Evolutionary conservation across 2,329 filamentous ascomycete genomes (phyloP), one percentile per base, ranked within the genome.

Genomic region (Colletotrichum cordylinicola): DNA sequence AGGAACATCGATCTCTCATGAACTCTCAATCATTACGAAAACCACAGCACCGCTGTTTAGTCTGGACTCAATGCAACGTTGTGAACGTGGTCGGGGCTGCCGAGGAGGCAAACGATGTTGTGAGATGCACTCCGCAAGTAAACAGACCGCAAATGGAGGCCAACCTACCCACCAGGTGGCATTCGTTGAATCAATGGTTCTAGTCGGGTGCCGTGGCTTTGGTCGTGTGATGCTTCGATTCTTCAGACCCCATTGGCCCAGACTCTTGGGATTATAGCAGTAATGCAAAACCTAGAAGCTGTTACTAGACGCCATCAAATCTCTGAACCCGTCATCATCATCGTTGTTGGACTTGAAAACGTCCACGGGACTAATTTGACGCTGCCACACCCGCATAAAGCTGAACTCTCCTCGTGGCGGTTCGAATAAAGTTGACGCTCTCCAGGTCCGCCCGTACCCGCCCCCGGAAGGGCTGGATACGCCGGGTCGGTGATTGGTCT

Each of bases 341-440:
- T 61, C 27, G 52, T 60, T 3, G n/a, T 8, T 27, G 58, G 69
- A 48, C 29, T n/a, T n/a, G 21, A 52, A 52, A 52, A 21, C 43
- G n/a, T 52, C n/a, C 43, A 52, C n/a, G 43, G 18, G n/a, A 52
- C n/a, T 52, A 21, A 6, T 39, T 2, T 18, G 18, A 12, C 24
- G 64, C 13, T n/a, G 24, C 65, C 29, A 31, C 10, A 39, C 10
- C 58, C 21, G 35, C n/a, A 15, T 12, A 15, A 9, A 35, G 31
- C 8, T 24, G 33, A 21, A 15, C 12, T 15, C 9, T 39, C 37
- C 64, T 55, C 16, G 48, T 8, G 33, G 56, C 56, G 55, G 56
- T 75, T 64, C 39, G 72, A 75, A 58, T 68, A 73, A 64, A 43
- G 69, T 67, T 73, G 67, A 39, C 48, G 72, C 55, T 33, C 39